These are phyloP conservation scores for Penicillium antarcticum DNA, from an alignment of 495 filamentous ascomycete species.

Conservation along the genomic window DNA sequence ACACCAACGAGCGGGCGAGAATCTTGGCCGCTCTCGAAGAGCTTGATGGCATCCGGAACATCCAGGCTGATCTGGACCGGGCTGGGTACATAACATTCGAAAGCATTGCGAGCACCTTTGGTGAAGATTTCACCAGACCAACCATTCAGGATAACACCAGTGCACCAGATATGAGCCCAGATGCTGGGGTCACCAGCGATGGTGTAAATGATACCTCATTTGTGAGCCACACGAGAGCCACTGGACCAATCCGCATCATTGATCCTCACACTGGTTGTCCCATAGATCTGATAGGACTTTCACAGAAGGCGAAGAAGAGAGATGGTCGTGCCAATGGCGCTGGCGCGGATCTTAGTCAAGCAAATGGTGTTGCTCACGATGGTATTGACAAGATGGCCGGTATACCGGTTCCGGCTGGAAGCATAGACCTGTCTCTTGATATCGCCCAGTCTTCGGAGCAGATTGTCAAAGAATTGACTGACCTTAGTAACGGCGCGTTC, in stretches of 20 bases:
- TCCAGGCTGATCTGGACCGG: too few species aligned
- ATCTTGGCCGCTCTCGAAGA: background rate
- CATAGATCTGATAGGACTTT: background rate
- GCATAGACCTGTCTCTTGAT: background rate
- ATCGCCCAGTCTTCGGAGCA: background rate
- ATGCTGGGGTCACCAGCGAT: background rate
- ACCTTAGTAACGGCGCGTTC: background rate
- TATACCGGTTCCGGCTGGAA: background rate
- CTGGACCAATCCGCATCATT: background rate
- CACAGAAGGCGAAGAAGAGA: background rate
- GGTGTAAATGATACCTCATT: background rate
- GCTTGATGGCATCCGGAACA: background rate
- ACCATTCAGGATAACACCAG: too few species aligned
- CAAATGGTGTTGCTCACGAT: background rate
- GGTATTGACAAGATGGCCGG: background rate
- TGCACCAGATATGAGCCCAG: too few species aligned
- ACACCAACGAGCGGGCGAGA: background rate
- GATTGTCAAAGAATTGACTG: background rate
- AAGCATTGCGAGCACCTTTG: too few species aligned
- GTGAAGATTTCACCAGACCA: too few species aligned
- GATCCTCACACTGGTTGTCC: constrained; percentile 1
- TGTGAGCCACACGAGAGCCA: background rate
- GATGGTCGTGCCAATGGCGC: background rate
- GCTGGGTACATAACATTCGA: too few species aligned
- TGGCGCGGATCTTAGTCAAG: too few species aligned